Evolutionary conservation across 2,329 filamentous ascomycete species (phyloP).

Genomic region (Clarireedia hainanense): DNA sequence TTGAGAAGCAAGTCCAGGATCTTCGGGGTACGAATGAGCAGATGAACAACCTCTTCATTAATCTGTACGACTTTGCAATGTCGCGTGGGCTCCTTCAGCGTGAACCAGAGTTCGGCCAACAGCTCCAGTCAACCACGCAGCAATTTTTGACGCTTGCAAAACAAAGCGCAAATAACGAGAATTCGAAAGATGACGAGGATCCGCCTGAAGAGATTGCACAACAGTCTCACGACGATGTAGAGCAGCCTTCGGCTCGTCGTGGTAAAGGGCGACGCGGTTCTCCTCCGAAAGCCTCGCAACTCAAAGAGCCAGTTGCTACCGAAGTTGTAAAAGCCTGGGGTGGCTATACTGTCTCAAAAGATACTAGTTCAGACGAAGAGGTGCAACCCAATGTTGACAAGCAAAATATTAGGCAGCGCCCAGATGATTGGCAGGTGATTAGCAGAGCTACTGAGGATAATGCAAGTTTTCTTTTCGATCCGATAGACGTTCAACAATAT

Average conservation of each 20-base stretch:
- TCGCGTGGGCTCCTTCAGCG: conserved; percentile 48
- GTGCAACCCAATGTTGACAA: conserved; percentile 10
- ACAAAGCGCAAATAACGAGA: conserved; percentile 36
- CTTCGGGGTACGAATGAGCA: conserved; percentile 64
- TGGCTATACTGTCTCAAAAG: conserved; percentile 22
- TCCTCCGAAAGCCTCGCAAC: conserved; percentile 2
- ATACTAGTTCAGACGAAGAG: conserved; percentile 15
- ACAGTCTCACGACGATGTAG: conserved; percentile 4
- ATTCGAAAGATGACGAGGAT: conserved; percentile 18
- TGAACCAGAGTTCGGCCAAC: conserved; percentile 47
- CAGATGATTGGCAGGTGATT: conserved; percentile 39
- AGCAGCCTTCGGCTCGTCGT: neutral
- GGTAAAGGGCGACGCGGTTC: conserved; percentile 3
- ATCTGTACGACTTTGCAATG: conserved; percentile 55
- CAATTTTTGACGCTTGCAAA: conserved; percentile 50
- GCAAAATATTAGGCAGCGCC: conserved; percentile 9
- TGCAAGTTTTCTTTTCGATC: conserved; percentile 43
- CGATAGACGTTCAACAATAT: conserved; percentile 26
- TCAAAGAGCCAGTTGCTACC: neutral
- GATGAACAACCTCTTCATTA: conserved; percentile 65
- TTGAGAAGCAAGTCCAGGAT: conserved; percentile 62
- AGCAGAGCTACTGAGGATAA: conserved; percentile 44
- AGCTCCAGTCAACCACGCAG: conserved; percentile 49
- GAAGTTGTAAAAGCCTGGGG: conserved; percentile 13
- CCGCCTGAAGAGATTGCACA: conserved; percentile 12